Evolutionary conservation across 768 basidiomycete species (phyloP).

Genomic region (Phylloporus scabripes): DNA sequence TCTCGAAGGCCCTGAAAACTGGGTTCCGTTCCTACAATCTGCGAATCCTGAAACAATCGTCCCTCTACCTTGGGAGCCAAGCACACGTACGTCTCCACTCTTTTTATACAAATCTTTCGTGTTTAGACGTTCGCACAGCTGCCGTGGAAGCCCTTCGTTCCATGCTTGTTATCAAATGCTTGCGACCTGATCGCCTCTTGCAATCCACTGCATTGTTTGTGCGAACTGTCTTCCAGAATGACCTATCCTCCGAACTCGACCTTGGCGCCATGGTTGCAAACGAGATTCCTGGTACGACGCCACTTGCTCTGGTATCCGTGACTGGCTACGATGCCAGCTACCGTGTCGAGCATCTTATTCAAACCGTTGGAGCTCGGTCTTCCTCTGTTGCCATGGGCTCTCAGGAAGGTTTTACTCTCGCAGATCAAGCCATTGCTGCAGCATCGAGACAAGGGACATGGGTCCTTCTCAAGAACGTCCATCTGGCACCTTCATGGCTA

Average conservation of each 20-base stretch:
- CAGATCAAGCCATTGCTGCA: conserved; percentile 91
- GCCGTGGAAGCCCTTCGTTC: conserved; percentile 70
- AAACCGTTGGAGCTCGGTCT: conserved; percentile 70
- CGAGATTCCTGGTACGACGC: conserved; percentile 76
- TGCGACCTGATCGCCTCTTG: conserved; percentile 87
- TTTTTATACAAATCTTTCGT: background rate
- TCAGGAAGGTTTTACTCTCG: conserved; percentile 92
- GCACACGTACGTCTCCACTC: conserved; percentile 55
- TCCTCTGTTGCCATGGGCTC: conserved; percentile 97
- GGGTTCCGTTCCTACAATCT: conserved; percentile 69
- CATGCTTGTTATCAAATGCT: conserved; percentile 78
- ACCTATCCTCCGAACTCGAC: conserved; percentile 76
- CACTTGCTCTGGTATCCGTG: conserved; percentile 87
- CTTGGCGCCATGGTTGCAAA: conserved; percentile 70
- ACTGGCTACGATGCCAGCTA: conserved; percentile 99
- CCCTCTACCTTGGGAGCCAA: conserved; percentile 75
- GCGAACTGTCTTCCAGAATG: conserved; percentile 67
- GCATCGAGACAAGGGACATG: conserved; percentile 92
- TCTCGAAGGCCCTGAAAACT: conserved; percentile 53
- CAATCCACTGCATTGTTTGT: conserved; percentile 79
- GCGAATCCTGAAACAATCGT: conserved; percentile 59
- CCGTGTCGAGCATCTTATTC: conserved; percentile 82
- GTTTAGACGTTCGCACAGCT: conserved; percentile 38
- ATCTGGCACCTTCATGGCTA: conserved; percentile 93
- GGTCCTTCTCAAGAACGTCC: conserved; percentile 97